phyloP scores from a whole-genome alignment of 2,329 filamentous ascomycete species.

The Fusarium illudens region DNA sequence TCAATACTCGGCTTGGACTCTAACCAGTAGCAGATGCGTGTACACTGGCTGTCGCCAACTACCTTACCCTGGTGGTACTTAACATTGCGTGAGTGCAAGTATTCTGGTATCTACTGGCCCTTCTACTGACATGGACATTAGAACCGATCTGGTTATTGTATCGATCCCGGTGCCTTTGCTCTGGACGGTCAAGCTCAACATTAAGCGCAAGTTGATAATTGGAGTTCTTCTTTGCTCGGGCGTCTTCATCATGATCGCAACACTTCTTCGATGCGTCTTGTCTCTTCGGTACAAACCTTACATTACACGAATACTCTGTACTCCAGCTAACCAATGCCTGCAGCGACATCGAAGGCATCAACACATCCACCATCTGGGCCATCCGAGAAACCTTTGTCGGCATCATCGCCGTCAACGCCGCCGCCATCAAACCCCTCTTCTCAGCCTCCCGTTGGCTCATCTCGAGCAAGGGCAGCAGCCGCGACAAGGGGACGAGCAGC shows the following conservation, averaged over 20 bases:
- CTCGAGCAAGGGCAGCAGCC: slow-evolving; percentile 45
- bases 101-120: too few species aligned
- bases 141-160: slow-evolving; percentile 52
- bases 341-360: slow-evolving; percentile 48
- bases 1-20: not conserved
- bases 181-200: slow-evolving; percentile 50
- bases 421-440: slow-evolving; percentile 53
- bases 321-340: not conserved
- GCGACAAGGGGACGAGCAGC: slow-evolving; percentile 36
- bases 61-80: slow-evolving; percentile 47
- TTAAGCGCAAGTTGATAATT: slow-evolving; percentile 50
- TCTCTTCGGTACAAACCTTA: slow-evolving; percentile 39
- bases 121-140: slow-evolving; percentile 32
- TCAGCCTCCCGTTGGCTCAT: slow-evolving; percentile 45
- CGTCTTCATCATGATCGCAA: slow-evolving; percentile 54
- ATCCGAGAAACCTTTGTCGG: slow-evolving; percentile 56
- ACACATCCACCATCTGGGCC: slow-evolving; percentile 53
- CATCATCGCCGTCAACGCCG: slow-evolving; percentile 54
- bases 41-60: slow-evolving; percentile 49
- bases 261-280: slow-evolving; percentile 52
- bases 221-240: slow-evolving; percentile 53
- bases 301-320: accelerated
- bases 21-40: slow-evolving; percentile 43
- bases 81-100: slow-evolving; percentile 48
- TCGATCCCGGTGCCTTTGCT: slow-evolving; percentile 52